These are phyloP conservation scores for Paecilomyces formosus DNA, from an alignment of 2,329 filamentous ascomycete species.

Conservation along the genomic window DNA sequence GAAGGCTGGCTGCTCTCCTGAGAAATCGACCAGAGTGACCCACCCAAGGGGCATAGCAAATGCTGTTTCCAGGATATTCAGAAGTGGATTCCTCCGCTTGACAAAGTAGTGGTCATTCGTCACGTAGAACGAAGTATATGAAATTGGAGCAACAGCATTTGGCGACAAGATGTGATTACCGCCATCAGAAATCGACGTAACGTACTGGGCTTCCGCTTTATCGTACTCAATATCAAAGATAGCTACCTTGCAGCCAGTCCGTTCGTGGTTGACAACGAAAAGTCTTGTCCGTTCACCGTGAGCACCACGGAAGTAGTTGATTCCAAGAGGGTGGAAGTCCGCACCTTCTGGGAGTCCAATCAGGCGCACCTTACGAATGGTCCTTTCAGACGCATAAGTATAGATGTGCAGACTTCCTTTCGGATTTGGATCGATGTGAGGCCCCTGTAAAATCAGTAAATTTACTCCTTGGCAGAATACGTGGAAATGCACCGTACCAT, in stretches of 20 bases:
- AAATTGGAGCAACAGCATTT: conserved; percentile 8
- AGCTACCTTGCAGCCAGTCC: conserved; percentile 5
- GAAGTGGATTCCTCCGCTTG: conserved; percentile 6
- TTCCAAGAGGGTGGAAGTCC: conserved; percentile 8
- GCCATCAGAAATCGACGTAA: conserved; percentile 8
- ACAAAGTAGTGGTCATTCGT: conserved; percentile 10
- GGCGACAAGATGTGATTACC: conserved; percentile 9
- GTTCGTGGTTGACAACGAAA: conserved; percentile 10
- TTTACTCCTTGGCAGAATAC: not conserved
- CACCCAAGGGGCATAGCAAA: conserved; percentile 7
- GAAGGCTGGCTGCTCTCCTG: conserved; percentile 3
- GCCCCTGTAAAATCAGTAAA: conserved; percentile 1
- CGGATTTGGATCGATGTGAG: conserved; percentile 2
- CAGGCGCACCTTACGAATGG: conserved; percentile 5
- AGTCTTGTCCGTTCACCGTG: conserved; percentile 4
- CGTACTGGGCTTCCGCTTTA: conserved; percentile 6
- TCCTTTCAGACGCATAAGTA: conserved; percentile 7
- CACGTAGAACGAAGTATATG: conserved; percentile 11
- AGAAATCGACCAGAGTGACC: conserved; percentile 10
- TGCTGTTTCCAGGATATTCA: conserved; percentile 6
- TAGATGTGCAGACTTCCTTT: conserved; percentile 8
- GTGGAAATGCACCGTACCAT: conserved; percentile 3
- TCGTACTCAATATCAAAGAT: conserved; percentile 12
- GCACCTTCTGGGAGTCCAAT: conserved; percentile 1
- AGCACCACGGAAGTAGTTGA: conserved; percentile 8